Evolutionary conservation across 805 yeast genomes (phyloP).

Genomic region (Wickerhamomyces subpelliculosus): DNA sequence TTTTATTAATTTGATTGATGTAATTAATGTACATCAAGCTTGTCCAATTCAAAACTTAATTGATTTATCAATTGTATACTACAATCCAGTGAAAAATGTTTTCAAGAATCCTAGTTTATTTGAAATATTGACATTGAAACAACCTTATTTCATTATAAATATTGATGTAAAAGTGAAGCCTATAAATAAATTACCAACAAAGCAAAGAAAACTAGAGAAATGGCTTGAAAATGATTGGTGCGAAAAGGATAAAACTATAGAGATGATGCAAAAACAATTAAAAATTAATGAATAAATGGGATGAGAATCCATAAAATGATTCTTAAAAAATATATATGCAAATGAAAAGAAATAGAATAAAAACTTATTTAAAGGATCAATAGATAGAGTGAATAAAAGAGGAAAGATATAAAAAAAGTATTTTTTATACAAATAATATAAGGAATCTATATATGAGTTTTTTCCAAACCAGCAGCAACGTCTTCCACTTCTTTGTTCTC

Average conservation of each 20-base stretch:
- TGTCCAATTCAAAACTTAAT: conserved; percentile 14
- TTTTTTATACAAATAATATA: no score
- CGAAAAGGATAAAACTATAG: conserved; percentile 52
- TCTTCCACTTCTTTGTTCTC: conserved; percentile 44
- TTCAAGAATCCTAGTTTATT: conserved; percentile 31
- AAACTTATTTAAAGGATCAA: no score
- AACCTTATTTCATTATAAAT: conserved; percentile 21
- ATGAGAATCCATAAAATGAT: not conserved
- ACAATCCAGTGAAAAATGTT: conserved; percentile 23
- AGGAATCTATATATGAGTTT: conserved; percentile 41
- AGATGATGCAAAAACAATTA: conserved; percentile 29
- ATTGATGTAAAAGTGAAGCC: conserved; percentile 24
- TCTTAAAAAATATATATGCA: no score
- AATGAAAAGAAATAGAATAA: no score
- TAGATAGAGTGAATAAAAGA: no score
- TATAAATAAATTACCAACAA: conserved; percentile 42
- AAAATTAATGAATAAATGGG: conserved; percentile 9
- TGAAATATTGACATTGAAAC: conserved; percentile 28
- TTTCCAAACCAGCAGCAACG: conserved; percentile 52
- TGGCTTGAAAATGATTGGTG: conserved; percentile 76
- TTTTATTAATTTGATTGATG: conserved; percentile 39
- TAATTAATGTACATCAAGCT: not conserved
- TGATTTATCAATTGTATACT: conserved; percentile 32
- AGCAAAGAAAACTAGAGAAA: conserved; percentile 51
- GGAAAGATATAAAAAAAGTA: no score